Conservation (phyloP, 148 eudicot genomes). For the Spergularia bocconei region DNA sequence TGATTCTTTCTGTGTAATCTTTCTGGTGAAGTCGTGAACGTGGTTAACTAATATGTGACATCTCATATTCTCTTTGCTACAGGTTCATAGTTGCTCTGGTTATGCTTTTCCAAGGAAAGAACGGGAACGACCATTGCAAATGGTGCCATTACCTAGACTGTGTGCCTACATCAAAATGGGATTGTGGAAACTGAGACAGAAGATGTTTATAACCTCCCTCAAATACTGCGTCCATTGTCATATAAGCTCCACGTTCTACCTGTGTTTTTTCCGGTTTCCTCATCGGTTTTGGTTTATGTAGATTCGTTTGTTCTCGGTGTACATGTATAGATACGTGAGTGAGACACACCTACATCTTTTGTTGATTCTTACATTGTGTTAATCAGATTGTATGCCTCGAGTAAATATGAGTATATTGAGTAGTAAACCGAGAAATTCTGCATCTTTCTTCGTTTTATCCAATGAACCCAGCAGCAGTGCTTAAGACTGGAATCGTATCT, state of each 20-base stretch:
- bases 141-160: conserved; percentile 85
- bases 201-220: not conserved
- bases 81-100: conserved; percentile 54
- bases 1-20: not conserved
- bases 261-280: not conserved
- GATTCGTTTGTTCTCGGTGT: conserved; percentile 3
- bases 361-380: not conserved
- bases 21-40: not conserved
- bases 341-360: not conserved
- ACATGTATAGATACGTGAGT: conserved; percentile 19
- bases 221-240: conserved; percentile 6
- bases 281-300: conserved; percentile 11
- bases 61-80: not conserved
- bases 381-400: conserved; percentile 1
- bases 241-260: conserved; percentile 2
- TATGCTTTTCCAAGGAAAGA: conserved; percentile 60
- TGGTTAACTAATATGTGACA: not conserved
- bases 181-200: conserved; percentile 21
- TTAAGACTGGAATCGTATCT: not conserved
- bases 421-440: not conserved
- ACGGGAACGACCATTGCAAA: conserved; percentile 55
- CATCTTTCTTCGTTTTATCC: not conserved
- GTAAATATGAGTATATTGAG: not conserved
- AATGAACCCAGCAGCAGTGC: not conserved
- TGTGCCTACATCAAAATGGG: conserved; percentile 58